phyloP scores from a whole-genome alignment of 495 filamentous ascomycete species.

The Aspergillus cavernicola region DNA sequence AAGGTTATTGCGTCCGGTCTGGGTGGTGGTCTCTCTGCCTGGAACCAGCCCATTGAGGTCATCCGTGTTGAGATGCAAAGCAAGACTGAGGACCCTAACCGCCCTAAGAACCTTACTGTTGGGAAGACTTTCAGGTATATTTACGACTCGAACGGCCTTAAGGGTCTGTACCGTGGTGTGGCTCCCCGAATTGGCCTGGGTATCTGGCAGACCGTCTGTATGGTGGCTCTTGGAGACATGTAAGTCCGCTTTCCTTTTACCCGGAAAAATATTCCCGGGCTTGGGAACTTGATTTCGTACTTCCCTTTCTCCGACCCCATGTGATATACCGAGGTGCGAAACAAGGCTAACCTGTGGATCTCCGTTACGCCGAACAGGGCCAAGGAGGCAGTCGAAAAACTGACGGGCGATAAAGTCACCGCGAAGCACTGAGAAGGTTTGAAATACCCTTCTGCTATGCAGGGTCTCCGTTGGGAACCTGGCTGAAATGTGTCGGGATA shows the following conservation, averaged over 20 bases:
- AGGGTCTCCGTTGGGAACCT: constrained; percentile 1
- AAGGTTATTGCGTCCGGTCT: constrained; percentile 86
- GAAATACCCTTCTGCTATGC: constrained; percentile 46
- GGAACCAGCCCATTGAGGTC: constrained; percentile 99
- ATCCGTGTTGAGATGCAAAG: constrained; percentile 99
- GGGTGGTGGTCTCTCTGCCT: constrained; percentile 90
- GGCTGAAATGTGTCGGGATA: background rate
- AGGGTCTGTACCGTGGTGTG: constrained; percentile 94
- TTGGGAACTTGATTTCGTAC: background rate
- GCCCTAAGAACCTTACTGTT: constrained; percentile 97
- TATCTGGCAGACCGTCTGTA: constrained; percentile 99
- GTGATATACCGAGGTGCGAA: constrained; percentile 22
- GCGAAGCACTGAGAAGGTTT: constrained; percentile 83
- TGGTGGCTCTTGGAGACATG: constrained; percentile 99
- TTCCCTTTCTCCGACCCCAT: constrained; percentile 10
- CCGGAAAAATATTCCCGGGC: background rate
- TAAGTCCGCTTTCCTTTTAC: constrained; percentile 47
- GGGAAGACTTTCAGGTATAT: constrained; percentile 91
- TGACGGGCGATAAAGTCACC: constrained; percentile 90
- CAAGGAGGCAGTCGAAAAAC: constrained; percentile 94
- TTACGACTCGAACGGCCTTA: constrained; percentile 81
- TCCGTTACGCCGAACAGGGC: constrained; percentile 59
- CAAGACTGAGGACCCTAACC: constrained; percentile 95
- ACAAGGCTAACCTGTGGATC: constrained; percentile 36
- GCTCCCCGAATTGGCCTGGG: constrained; percentile 89